A percentile compares a stretch with the other conserved stretches of the same genome.
Conservation (phyloP, 495 filamentous ascomycete genomes). For the Neurospora sp. region DNA sequence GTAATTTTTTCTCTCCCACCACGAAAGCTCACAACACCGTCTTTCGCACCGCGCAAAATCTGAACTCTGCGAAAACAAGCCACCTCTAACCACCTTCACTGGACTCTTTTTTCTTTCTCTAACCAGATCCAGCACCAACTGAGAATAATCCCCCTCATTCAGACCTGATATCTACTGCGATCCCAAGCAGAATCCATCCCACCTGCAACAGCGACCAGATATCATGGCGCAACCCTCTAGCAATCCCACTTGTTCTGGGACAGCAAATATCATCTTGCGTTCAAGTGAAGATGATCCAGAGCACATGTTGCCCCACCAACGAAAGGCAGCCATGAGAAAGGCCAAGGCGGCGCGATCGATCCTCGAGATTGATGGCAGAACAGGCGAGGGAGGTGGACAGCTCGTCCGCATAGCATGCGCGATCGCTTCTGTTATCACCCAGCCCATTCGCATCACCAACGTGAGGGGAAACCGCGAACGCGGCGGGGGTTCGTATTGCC, state of each 20-base stretch:
- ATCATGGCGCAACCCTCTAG: background rate
- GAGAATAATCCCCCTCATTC: background rate
- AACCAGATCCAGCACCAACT: background rate
- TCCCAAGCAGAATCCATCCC: background rate
- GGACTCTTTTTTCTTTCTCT: background rate
- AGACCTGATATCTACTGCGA: background rate
- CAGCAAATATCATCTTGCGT: background rate
- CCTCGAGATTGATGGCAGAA: slow-evolving; percentile 51
- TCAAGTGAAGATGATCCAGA: background rate
- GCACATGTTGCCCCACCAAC: background rate
- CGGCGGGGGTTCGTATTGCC: slow-evolving; percentile 25
- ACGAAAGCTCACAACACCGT: background rate
- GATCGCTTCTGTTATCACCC: slow-evolving; percentile 55
- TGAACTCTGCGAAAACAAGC: background rate
- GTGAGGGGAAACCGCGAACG: slow-evolving; percentile 58
- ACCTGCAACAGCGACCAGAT: background rate
- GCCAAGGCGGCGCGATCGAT: slow-evolving; percentile 6
- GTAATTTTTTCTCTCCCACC: background rate
- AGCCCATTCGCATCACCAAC: slow-evolving; percentile 54
- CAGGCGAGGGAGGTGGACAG: slow-evolving; percentile 80
- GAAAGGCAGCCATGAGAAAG: slow-evolving; percentile 7
- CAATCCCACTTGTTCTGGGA: background rate
- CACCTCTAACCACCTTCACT: background rate
- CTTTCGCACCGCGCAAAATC: background rate
- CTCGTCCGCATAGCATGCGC: slow-evolving; percentile 63